Base-by-base conservation (phyloP, 805 yeast species). In the Metschnikowia arizonensis region DNA sequence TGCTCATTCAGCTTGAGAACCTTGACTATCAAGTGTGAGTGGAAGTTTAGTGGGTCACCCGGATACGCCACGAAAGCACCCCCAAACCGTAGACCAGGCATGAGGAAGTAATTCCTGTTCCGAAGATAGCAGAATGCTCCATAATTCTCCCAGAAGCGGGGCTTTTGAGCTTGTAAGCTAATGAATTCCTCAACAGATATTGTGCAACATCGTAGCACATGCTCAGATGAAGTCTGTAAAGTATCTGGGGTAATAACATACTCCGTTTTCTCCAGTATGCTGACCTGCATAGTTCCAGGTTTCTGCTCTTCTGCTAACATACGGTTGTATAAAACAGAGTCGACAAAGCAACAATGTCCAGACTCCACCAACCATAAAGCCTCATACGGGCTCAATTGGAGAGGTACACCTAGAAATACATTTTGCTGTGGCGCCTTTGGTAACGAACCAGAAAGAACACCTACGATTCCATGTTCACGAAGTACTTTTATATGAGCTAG, bases 361-460 rank as follows among this genome's bases (percentile, higher is more conserved):
- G 65, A 56, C 4, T 67, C 65, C 7, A 83, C 69, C 24, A 89
- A 66, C 79, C 86, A 86, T 9, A 79, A 50, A 0, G 82, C 79
- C 56, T 91, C 98, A 62, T 87, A 95, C 0, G 78, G 63, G 64
- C 80, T 73, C 35, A 91, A 66, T 56, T 81, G 79, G 41, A 93
- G 63, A 0, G 99, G 99, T 2, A 90, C 64, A 0, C 96, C 95
- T 33, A 88, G 68, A 56, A 90, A 85, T n/a, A 82, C 72, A 57
- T 88, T 89, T 58, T 91, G 99, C 61, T 93, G 99, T 2, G 97
- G 93, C n/a, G 90, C 88, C 38, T 81, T 74, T 0, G 97, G 86
- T 25, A 93, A 66, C 0, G 97, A 85, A 0, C 99, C 99, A 0
- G 79, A 66, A 12, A 91, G 68, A 1, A 83, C 79, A 0, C 99